phyloP scores from a whole-genome alignment of 163 green algal species.

The Volvox carteri region DNA sequence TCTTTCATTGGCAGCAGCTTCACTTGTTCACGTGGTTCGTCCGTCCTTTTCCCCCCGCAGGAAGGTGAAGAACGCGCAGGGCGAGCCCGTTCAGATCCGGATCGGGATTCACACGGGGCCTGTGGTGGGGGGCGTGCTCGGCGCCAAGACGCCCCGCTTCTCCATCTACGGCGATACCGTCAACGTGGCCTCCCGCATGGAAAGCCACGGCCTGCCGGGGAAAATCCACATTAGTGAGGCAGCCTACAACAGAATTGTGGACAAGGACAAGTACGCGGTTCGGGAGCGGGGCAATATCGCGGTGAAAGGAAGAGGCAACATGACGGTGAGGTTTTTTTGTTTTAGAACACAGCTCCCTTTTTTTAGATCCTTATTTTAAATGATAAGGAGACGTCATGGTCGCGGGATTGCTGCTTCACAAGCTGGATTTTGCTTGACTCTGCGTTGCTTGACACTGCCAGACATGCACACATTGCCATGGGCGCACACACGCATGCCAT shows the following conservation, averaged over 20 bases:
- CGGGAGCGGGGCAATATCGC: constrained; percentile 51
- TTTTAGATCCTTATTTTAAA: no score
- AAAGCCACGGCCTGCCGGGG: constrained; percentile 50
- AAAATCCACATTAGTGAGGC: constrained; percentile 55
- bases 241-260: constrained; percentile 37
- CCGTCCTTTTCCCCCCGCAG: no score
- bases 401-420: no score
- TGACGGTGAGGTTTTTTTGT: constrained; percentile 53
- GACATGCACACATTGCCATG: no score
- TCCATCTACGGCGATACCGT: constrained; percentile 61
- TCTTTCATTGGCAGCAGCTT: no score
- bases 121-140: constrained; percentile 61
- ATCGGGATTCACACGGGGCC: constrained; percentile 64
- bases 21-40: no score
- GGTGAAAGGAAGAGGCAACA: constrained; percentile 47
- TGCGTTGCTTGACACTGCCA: no score
- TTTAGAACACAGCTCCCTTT: no score
- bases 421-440: no score
- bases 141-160: constrained; percentile 65
- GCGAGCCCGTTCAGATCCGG: constrained; percentile 59
- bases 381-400: no score
- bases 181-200: constrained; percentile 60
- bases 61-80: constrained; percentile 44
- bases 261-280: constrained; percentile 50
- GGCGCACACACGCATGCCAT: no score